These are phyloP conservation scores for Brassica hybrid DNA, from an alignment of 441 rosid species.

Conservation along the genomic window DNA sequence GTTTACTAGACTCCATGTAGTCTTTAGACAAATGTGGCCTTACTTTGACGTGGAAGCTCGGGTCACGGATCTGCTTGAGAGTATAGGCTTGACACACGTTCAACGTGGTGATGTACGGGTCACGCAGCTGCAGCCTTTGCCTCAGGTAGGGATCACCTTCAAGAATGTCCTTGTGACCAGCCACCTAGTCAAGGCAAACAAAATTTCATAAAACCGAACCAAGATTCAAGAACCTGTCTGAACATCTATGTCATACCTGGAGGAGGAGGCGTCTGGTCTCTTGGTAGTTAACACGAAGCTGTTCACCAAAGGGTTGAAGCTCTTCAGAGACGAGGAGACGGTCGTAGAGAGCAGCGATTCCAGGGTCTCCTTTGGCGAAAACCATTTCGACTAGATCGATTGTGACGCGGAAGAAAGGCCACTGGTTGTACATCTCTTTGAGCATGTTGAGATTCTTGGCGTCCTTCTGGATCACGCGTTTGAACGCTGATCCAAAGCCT, in stretches of 20 bases:
- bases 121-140: conserved; percentile 67
- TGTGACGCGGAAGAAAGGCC: conserved; percentile 77
- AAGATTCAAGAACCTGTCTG: too few species aligned
- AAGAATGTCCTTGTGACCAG: conserved; percentile 66
- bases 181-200: conserved; percentile 43
- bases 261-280: too few species aligned
- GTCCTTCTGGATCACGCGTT: conserved; percentile 55
- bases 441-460: conserved; percentile 63
- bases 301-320: conserved; percentile 3
- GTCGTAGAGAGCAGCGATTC: conserved; percentile 34
- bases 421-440: conserved; percentile 65
- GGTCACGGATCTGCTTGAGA: conserved; percentile 56
- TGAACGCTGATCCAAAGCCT: conserved; percentile 68
- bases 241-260: too few species aligned
- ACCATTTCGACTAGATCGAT: conserved; percentile 73
- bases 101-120: conserved; percentile 65
- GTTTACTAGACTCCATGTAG: too few species aligned
- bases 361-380: conserved; percentile 74
- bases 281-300: not conserved
- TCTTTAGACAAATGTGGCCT: too few species aligned
- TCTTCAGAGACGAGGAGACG: not conserved
- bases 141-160: conserved; percentile 72
- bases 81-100: conserved; percentile 62
- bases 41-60: conserved; percentile 53
- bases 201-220: too few species aligned